Evolutionary conservation across 192 early-diverging fungal genomes (phyloP), one percentile per base, ranked within the genome.

Genomic region (Diversispora epigaea): DNA sequence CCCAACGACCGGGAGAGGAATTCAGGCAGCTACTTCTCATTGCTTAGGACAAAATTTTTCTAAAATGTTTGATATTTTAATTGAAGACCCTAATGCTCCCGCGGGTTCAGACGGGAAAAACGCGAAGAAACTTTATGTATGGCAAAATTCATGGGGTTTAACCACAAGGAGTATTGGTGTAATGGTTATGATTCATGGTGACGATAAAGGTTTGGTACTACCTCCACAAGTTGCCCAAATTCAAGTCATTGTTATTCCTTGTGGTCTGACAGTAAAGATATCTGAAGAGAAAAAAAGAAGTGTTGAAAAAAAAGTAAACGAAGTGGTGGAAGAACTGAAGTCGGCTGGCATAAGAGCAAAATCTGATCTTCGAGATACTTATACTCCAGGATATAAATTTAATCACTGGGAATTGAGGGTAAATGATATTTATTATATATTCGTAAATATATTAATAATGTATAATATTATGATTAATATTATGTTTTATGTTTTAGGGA

Each of bases 1-100:
- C 58, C 96, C 96, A 39, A 88, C 94, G 50, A 97, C 95, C 4
- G 98, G 98, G 39, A 95, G 98, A 78, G 98, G 92, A 67, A 97
- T 99, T 77, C 98, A 99, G 84, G 98, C 93, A 61, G 98, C 92
- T 57, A 99, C 98, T 7, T 98, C 96, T 73, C 98, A 99, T 86
- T 95, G 93, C 78, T 87, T 99, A 78, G 98, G 98, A n/a, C 96
- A 99, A 87, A 99, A 98, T 90, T 99, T 99, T 81, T 91, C 95
- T 64, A 98, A 97, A 83, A 98, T 99, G 98, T 98, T 99, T 81
- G 88, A 95, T 76, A 94, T 99, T 63, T 83, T 89, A 12, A 87
- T 98, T 41, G 94, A 98, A 82, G 92, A 95, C 78, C 93, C 95
- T 70, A 87, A 89, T 50, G 84, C 85, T 15, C 78, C 81, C 40